phyloP scores from a whole-genome alignment of 2,329 filamentous ascomycete genomes.

The Alternaria ventricosa region DNA sequence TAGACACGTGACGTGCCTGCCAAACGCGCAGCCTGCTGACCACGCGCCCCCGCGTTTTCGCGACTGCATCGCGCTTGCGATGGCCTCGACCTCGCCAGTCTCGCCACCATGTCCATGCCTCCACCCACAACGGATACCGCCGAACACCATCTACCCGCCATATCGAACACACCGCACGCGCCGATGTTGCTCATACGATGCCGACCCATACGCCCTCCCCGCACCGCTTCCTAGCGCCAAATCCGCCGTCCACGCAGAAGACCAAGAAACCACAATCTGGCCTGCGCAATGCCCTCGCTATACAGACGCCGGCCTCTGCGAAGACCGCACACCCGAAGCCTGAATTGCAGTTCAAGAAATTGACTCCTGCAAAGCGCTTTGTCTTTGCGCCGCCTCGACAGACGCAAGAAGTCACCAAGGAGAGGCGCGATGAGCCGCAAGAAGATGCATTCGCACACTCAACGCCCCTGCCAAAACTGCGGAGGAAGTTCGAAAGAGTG shows the following conservation, averaged over 20 bases:
- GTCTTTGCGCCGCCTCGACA: conserved; percentile 28
- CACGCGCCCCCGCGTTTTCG: conserved; percentile 21
- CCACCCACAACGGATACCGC: neutral
- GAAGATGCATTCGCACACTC: conserved; percentile 1
- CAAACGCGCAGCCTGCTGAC: conserved; percentile 13
- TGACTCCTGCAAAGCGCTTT: conserved; percentile 44
- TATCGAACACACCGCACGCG: neutral
- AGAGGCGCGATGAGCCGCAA: neutral
- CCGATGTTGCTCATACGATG: conserved; percentile 24
- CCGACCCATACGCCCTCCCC: conserved; percentile 40
- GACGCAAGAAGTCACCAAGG: conserved; percentile 3
- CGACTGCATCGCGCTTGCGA: neutral
- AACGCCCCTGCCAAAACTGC: conserved; percentile 25
- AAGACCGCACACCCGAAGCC: neutral
- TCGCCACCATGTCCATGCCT: conserved; percentile 8
- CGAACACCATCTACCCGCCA: neutral
- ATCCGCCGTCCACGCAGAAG: conserved; percentile 22
- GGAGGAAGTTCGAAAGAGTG: conserved; percentile 29
- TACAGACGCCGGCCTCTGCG: conserved; percentile 14
- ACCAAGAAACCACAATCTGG: conserved; percentile 30
- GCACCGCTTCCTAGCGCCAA: conserved; percentile 42
- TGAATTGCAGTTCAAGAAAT: conserved; percentile 18
- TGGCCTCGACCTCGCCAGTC: neutral
- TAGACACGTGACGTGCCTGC: neutral
- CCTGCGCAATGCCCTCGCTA: conserved; percentile 28